Conservation (phyloP, 2,329 filamentous ascomycete genomes). For the Davidsoniella neocaledoniae region DNA sequence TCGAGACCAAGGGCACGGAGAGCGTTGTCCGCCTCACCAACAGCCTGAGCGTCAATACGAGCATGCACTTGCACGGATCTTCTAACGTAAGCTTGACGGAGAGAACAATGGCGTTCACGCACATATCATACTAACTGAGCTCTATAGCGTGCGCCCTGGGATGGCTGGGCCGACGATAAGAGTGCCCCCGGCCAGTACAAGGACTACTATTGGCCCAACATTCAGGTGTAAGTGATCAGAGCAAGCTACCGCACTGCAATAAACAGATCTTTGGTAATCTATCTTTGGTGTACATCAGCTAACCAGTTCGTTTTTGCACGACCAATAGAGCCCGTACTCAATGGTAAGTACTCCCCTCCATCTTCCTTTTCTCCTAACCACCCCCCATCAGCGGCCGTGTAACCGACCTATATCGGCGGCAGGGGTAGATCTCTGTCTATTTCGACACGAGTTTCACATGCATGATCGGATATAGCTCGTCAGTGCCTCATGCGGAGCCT, state of each 20-base stretch:
- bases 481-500: too few species aligned
- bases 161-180: conserved; percentile 39
- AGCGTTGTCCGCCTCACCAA: conserved; percentile 38
- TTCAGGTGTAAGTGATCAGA: conserved; percentile 19
- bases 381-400: too few species aligned
- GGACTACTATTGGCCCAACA: conserved; percentile 46
- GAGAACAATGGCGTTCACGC: neutral
- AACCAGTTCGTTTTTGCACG: neutral
- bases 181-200: conserved; percentile 36
- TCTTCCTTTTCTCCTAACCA: too few species aligned
- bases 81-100: conserved; percentile 19
- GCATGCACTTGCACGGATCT: conserved; percentile 39
- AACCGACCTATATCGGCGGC: too few species aligned
- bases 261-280: neutral
- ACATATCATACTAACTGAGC: neutral
- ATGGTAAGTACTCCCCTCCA: conserved; percentile 22
- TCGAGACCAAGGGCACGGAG: conserved; percentile 31
- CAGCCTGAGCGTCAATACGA: conserved; percentile 25
- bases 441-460: too few species aligned
- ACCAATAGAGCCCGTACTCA: conserved; percentile 26
- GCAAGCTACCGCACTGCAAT: too few species aligned
- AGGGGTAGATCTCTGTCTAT: too few species aligned
- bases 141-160: conserved; percentile 19
- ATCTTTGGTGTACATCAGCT: neutral
- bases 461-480: too few species aligned